These are phyloP conservation scores for Neurospora sp. DNA, from an alignment of 495 filamentous ascomycete species.

Conservation along the genomic window DNA sequence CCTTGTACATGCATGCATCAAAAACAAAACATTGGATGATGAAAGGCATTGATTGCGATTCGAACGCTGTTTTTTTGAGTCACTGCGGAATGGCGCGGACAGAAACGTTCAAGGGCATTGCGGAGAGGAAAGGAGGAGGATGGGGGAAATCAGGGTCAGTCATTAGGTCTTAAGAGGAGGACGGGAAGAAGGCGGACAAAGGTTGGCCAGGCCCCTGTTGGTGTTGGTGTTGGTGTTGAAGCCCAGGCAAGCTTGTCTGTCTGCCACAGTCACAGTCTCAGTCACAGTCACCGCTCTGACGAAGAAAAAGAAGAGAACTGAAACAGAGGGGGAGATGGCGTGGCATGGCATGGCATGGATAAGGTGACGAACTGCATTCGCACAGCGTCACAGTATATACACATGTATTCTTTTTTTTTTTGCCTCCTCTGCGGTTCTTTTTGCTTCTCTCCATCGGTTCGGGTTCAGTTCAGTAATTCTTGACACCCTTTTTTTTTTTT, in stretches of 20 bases:
- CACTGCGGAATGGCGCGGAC: neutral
- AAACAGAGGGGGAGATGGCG: neutral
- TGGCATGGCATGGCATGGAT: neutral
- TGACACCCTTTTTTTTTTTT: neutral
- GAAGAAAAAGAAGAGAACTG: neutral
- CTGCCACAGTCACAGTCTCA: neutral
- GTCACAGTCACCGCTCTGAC: too few relatives aligned
- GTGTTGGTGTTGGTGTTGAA: neutral
- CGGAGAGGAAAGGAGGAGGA: too few relatives aligned
- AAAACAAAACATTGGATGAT: neutral
- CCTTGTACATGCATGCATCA: neutral
- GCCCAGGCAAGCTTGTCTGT: neutral
- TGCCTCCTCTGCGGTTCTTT: neutral
- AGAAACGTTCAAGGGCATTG: neutral
- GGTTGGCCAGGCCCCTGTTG: neutral
- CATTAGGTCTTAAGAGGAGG: too few relatives aligned
- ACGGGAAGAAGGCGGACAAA: neutral
- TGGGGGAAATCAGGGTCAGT: too few relatives aligned
- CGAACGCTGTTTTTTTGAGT: neutral
- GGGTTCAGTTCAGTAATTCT: too few relatives aligned
- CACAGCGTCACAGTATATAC: neutral
- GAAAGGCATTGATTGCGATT: neutral
- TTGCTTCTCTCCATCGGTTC: neutral
- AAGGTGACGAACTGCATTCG: neutral
- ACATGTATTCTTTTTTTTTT: neutral